phyloP scores from a whole-genome alignment of 1,284 basidiomycete species.

The Moniliophthora roreri region DNA sequence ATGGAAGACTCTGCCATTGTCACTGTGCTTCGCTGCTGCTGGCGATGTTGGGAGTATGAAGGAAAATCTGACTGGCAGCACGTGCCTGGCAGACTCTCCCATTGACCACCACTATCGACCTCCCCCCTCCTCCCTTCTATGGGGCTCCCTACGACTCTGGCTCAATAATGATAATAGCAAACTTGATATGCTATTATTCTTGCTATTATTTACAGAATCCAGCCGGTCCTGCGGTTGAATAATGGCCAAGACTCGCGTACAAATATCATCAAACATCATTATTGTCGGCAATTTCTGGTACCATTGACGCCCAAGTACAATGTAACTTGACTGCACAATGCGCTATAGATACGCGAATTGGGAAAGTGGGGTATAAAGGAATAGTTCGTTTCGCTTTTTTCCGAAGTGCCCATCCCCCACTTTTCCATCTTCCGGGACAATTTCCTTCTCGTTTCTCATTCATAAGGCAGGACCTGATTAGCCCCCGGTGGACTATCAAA shows the following conservation, averaged over 20 bases:
- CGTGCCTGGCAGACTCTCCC: background rate
- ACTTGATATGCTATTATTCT: too few relatives aligned
- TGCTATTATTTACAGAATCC: too few relatives aligned
- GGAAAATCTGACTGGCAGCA: background rate
- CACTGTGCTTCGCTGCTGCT: background rate
- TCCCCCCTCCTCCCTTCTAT: background rate
- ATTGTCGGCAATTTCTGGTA: too few relatives aligned
- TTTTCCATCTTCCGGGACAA: conserved; percentile 8
- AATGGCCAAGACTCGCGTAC: too few relatives aligned
- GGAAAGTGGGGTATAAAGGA: conserved; percentile 3
- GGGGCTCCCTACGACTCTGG: background rate
- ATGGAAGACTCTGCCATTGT: conserved; percentile 43
- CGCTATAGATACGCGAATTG: background rate
- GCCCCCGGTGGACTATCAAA: conserved; percentile 13
- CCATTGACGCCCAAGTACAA: background rate
- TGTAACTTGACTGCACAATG: conserved; percentile 1
- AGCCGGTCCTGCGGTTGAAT: too few relatives aligned
- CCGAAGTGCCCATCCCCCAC: conserved; percentile 1
- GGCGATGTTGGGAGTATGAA: background rate
- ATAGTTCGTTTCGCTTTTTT: background rate
- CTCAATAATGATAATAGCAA: background rate
- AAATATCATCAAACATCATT: too few relatives aligned
- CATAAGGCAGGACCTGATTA: conserved; percentile 13
- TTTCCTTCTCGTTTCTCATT: conserved; percentile 7
- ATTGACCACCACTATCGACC: background rate